Conservation (phyloP, 768 basidiomycete species). For the Phanerochaete sordida region DNA sequence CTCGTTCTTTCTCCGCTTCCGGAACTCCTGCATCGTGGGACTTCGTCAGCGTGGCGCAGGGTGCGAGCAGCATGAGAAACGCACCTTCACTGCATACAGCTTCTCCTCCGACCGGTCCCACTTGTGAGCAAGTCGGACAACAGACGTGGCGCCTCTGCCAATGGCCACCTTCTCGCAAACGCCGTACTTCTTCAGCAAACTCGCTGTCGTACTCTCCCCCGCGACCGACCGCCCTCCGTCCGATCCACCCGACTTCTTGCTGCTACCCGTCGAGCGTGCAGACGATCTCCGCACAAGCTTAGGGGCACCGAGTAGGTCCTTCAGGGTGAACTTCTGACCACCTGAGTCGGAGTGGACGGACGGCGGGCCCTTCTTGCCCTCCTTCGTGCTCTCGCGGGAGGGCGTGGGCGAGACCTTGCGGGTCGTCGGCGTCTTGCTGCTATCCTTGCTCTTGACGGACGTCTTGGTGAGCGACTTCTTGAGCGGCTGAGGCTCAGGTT, state of each 20-base stretch:
- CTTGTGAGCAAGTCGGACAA: slow-evolving; percentile 95
- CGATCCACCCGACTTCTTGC: slow-evolving; percentile 68
- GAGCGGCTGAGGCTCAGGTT: background rate
- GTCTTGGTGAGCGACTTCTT: slow-evolving; percentile 13
- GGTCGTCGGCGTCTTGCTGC: slow-evolving; percentile 19
- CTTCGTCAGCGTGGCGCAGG: background rate
- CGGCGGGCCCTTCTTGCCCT: slow-evolving; percentile 24
- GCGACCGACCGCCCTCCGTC: slow-evolving; percentile 38
- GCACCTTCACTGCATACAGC: slow-evolving; percentile 95
- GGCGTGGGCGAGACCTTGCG: slow-evolving; percentile 23
- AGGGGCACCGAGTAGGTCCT: slow-evolving; percentile 75
- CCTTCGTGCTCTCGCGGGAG: slow-evolving; percentile 11
- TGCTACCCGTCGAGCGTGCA: slow-evolving; percentile 62
- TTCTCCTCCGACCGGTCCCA: slow-evolving; percentile 98
- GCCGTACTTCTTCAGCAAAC: slow-evolving; percentile 87
- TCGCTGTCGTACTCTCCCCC: slow-evolving; percentile 48
- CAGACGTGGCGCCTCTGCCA: slow-evolving; percentile 97
- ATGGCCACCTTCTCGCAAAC: slow-evolving; percentile 96
- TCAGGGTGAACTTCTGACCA: slow-evolving; percentile 78
- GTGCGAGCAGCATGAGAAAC: slow-evolving; percentile 23
- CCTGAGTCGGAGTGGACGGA: slow-evolving; percentile 42
- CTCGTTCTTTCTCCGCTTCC: slow-evolving; percentile 96
- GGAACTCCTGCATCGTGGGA: slow-evolving; percentile 74
- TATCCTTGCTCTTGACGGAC: slow-evolving; percentile 9
- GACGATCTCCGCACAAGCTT: slow-evolving; percentile 74